A percentile compares a stretch with the other conserved stretches of the same genome.
phyloP scores from a whole-genome alignment of 2,329 filamentous ascomycete genomes.

The Phialemoniopsis sp. region DNA sequence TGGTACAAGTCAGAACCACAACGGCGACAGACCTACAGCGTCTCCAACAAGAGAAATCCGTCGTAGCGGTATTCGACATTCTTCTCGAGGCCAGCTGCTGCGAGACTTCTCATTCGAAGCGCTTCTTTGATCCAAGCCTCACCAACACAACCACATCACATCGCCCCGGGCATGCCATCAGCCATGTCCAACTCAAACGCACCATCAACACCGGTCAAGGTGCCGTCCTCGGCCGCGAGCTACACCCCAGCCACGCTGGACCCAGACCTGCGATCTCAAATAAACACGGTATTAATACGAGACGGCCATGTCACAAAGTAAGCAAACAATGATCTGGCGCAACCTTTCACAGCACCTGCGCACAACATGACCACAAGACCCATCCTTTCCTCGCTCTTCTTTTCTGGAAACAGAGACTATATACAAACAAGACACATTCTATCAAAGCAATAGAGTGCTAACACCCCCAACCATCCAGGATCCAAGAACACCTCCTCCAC shows the following conservation, averaged over 20 bases:
- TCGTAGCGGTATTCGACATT: no score
- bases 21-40: no score
- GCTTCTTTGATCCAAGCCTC: no score
- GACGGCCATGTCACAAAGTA: conserved; percentile 59
- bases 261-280: conserved; percentile 57
- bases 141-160: neutral
- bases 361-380: conserved; percentile 2
- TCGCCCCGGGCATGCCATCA: conserved; percentile 5
- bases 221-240: conserved; percentile 53
- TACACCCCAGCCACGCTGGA: conserved; percentile 60
- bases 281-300: conserved; percentile 53
- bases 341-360: conserved; percentile 1
- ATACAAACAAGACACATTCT: conserved; percentile 6
- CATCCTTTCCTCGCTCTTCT: conserved; percentile 2
- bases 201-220: conserved; percentile 54
- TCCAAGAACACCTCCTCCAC: conserved; percentile 62
- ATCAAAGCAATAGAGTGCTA: no score
- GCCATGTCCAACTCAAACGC: conserved; percentile 3
- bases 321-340: no score
- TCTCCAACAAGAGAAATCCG: no score
- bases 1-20: no score
- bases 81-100: no score
- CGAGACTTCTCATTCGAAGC: no score
- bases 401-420: neutral
- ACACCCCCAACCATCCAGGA: conserved; percentile 32